Evolutionary conservation across 371 early-diverging fungal genomes (phyloP).

Genomic region (Mortierella sp.): DNA sequence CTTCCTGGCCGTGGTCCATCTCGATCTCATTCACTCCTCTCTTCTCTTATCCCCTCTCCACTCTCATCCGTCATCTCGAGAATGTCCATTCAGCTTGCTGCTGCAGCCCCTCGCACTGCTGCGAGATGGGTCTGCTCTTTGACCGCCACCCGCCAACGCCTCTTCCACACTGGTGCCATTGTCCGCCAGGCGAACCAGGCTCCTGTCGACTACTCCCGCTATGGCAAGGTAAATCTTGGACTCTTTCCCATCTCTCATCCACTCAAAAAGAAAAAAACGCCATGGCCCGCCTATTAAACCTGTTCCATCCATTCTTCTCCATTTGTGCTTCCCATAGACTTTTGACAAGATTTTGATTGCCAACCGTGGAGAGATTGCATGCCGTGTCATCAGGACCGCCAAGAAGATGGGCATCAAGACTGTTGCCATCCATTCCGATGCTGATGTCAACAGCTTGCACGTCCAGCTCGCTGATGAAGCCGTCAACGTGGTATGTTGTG

Average conservation of each 20-base stretch:
- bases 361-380: constrained; percentile 97
- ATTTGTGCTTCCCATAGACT: constrained; percentile 37
- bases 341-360: constrained; percentile 97
- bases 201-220: constrained; percentile 40
- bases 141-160: constrained; percentile 50
- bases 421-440: constrained; percentile 94
- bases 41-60: constrained; percentile 4
- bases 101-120: constrained; percentile 50
- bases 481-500: constrained; percentile 62
- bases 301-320: background rate
- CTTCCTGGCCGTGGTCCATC: background rate
- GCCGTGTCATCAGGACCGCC: constrained; percentile 91
- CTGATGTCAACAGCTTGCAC: constrained; percentile 81
- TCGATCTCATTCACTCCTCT: background rate
- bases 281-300: background rate
- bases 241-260: background rate
- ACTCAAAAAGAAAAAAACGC: no score
- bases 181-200: constrained; percentile 27
- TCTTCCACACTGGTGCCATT: constrained; percentile 40
- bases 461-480: constrained; percentile 81
- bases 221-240: constrained; percentile 46
- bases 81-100: constrained; percentile 53
- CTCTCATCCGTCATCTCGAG: constrained; percentile 4
- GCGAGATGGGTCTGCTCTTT: constrained; percentile 52
- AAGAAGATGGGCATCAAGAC: constrained; percentile 87